phyloP scores from a whole-genome alignment of 208 protist genomes.

The Wallacemonas sp. region DNA sequence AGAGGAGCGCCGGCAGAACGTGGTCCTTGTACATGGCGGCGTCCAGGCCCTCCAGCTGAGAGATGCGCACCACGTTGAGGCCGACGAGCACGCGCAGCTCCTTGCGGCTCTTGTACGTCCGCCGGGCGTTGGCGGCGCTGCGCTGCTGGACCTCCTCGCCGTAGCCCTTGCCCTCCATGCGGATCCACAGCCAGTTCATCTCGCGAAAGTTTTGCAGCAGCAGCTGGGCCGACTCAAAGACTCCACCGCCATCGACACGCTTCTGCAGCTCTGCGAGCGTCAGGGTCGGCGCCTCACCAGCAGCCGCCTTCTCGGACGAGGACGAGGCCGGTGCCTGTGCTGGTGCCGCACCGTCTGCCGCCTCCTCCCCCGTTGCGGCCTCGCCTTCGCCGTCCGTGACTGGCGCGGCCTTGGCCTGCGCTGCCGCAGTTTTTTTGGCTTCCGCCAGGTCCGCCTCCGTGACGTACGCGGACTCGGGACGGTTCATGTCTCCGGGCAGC shows the following conservation, averaged over 20 bases:
- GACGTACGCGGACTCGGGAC: constrained; percentile 7
- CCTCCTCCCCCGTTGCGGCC: neutral
- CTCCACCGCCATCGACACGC: constrained; percentile 58
- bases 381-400: neutral
- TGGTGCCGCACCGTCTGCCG: neutral
- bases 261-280: neutral
- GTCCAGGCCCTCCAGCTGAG: constrained; percentile 95
- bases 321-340: neutral
- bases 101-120: constrained; percentile 91
- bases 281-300: neutral
- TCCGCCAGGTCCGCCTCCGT: neutral
- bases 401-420: neutral
- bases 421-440: neutral
- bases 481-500: constrained; percentile 93
- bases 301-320: too few species aligned
- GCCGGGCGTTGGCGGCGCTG: constrained; percentile 30
- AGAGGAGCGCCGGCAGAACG: constrained; percentile 89
- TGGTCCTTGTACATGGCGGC: constrained; percentile 82
- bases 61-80: constrained; percentile 96
- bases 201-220: constrained; percentile 98
- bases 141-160: constrained; percentile 38
- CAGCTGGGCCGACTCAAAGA: constrained; percentile 94
- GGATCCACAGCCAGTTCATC: constrained; percentile 99
- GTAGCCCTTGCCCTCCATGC: constrained; percentile 95
- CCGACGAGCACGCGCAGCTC: constrained; percentile 97